Conservation (phyloP, 2,329 filamentous ascomycete species). For the Arthrobotrys sphaeroides region DNA sequence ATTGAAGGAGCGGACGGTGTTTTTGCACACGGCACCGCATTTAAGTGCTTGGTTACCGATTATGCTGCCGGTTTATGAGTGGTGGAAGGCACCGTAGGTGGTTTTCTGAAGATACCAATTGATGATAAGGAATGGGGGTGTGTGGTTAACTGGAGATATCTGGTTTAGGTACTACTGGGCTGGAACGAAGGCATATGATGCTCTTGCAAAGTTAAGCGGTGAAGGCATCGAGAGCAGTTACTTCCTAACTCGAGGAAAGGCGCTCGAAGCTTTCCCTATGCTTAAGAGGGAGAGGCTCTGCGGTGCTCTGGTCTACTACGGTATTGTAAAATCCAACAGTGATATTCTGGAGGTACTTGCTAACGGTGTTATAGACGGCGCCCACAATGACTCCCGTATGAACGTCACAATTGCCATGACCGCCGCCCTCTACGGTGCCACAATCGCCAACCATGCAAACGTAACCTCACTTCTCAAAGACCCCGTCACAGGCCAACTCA, state of each 20-base stretch:
- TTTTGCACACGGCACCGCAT: constrained; percentile 78
- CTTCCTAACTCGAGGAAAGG: constrained; percentile 85
- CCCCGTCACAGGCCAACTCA: constrained; percentile 72
- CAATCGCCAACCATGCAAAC: constrained; percentile 83
- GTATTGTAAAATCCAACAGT: constrained; percentile 60
- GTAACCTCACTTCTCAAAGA: constrained; percentile 81
- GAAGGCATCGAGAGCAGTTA: constrained; percentile 91
- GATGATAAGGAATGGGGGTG: neutral
- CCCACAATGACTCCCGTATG: constrained; percentile 92
- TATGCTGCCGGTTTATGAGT: constrained; percentile 77
- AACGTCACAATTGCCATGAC: constrained; percentile 89
- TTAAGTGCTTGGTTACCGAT: constrained; percentile 78
- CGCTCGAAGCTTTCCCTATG: constrained; percentile 88
- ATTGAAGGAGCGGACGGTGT: constrained; percentile 77
- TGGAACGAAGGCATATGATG: constrained; percentile 83
- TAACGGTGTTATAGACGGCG: constrained; percentile 70
- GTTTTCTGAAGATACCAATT: neutral
- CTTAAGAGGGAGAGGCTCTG: constrained; percentile 80
- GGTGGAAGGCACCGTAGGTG: constrained; percentile 73
- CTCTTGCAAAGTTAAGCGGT: constrained; percentile 74
- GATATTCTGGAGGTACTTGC: constrained; percentile 55
- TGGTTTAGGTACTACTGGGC: constrained; percentile 72
- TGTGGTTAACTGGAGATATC: constrained; percentile 1
- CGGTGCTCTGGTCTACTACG: constrained; percentile 86
- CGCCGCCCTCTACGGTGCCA: constrained; percentile 84